Percentiles rank a stretch among this genome's conserved stretches.
Conservation (phyloP, 345 rosid genomes). For the Streptanthus diversifolius region DNA sequence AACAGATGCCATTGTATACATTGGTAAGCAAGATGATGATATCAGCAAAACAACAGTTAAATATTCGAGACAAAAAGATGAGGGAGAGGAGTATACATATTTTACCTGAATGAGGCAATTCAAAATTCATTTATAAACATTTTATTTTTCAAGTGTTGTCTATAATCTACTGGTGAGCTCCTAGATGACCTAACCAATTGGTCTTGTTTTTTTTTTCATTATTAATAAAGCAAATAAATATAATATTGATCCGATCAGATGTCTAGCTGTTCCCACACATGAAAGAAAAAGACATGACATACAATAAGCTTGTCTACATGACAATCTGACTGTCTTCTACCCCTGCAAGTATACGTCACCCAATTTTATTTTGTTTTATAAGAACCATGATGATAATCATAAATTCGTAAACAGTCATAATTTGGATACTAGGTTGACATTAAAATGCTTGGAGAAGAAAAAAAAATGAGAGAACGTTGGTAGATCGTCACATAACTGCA, state of each 20-base stretch:
- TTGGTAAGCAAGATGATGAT: constrained; percentile 14
- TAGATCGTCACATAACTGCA: constrained; percentile 12
- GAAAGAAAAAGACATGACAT: constrained; percentile 30
- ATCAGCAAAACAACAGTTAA: constrained; percentile 16
- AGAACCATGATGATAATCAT: constrained; percentile 1
- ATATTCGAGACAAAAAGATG: not conserved
- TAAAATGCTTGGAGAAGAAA: not conserved
- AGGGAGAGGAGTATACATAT: not conserved
- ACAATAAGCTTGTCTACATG: constrained; percentile 15
- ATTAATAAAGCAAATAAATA: not conserved
- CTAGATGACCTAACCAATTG: constrained; percentile 32
- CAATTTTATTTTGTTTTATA: not conserved
- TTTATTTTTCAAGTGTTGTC: not conserved
- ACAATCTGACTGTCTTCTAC: not conserved
- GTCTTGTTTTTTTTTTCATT: constrained; percentile 12
- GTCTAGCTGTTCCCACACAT: constrained; percentile 27
- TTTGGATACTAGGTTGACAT: not conserved
- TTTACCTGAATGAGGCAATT: not conserved
- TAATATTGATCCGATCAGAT: not conserved
- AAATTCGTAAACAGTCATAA: not conserved
- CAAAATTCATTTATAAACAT: not conserved
- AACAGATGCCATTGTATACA: not conserved
- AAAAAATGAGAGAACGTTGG: not conserved
- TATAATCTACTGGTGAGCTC: constrained; percentile 6
- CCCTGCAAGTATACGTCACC: not conserved